Evolutionary conservation across 306 rosid species (phyloP).

Genomic region (Arachis hypogaea): DNA sequence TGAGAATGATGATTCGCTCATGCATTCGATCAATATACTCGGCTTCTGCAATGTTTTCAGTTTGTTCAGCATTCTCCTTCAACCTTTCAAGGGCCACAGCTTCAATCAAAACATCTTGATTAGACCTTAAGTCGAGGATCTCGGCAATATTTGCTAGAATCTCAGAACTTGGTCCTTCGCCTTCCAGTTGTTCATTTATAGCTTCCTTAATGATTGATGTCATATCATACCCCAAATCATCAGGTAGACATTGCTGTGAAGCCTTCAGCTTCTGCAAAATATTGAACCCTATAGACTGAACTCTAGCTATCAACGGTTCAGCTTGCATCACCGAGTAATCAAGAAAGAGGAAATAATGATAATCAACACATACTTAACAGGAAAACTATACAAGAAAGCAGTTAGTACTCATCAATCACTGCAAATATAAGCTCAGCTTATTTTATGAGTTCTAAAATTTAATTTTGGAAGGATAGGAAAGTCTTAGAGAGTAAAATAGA

Average conservation of each 20-base stretch:
- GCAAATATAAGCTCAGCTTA: conserved; percentile 12
- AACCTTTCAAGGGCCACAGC: conserved; percentile 72
- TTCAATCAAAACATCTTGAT: conserved; percentile 78
- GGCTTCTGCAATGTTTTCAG: conserved; percentile 60
- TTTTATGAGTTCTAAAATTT: background rate
- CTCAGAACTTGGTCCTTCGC: conserved; percentile 57
- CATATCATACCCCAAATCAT: conserved; percentile 52
- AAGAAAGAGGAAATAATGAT: conserved; percentile 40
- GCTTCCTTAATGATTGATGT: conserved; percentile 57
- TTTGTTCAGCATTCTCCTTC: conserved; percentile 74
- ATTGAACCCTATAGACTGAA: background rate
- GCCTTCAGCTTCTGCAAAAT: conserved; percentile 56
- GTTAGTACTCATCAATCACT: background rate
- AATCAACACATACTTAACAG: conserved; percentile 26
- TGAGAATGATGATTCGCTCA: conserved; percentile 51
- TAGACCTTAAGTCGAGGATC: conserved; percentile 56
- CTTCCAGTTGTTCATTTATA: conserved; percentile 55
- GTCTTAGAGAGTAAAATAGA: no score
- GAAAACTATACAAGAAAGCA: background rate
- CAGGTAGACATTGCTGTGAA: conserved; percentile 52
- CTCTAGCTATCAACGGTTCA: conserved; percentile 53
- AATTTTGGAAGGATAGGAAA: no score
- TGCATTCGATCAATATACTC: conserved; percentile 67
- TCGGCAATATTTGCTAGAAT: conserved; percentile 56
- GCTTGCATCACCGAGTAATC: conserved; percentile 64